These are phyloP conservation scores for Tubosaeta brunneosetosa DNA, from an alignment of 768 basidiomycete species.

Conservation along the genomic window DNA sequence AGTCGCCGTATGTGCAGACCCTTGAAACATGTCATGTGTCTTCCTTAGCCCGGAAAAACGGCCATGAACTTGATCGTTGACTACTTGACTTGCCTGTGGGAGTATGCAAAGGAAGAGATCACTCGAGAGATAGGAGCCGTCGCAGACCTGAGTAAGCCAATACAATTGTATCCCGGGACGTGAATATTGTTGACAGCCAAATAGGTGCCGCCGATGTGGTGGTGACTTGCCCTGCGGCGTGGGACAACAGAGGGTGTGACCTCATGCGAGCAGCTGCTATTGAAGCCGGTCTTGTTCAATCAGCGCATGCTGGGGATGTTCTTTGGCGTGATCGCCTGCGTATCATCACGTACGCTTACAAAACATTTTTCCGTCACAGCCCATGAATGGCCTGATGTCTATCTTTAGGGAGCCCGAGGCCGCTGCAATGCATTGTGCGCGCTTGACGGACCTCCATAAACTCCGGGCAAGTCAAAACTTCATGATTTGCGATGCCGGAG, in stretches of 20 bases:
- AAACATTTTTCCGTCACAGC: constrained; percentile 3
- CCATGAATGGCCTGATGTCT: constrained; percentile 1
- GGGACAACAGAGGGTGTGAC: constrained; percentile 82
- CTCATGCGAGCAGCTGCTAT: constrained; percentile 86
- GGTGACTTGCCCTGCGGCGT: constrained; percentile 85
- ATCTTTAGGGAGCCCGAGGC: constrained; percentile 63
- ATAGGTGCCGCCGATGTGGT: constrained; percentile 80
- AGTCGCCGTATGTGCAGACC: constrained; percentile 24
- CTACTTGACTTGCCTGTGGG: constrained; percentile 80
- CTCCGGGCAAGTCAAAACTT: constrained; percentile 79
- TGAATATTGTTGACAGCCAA: neutral
- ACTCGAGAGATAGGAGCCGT: constrained; percentile 84
- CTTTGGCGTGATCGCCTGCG: constrained; percentile 76
- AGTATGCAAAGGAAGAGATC: constrained; percentile 82
- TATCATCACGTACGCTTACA: constrained; percentile 61
- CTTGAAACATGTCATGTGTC: constrained; percentile 1
- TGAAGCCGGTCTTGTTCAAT: constrained; percentile 72
- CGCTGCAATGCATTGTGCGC: constrained; percentile 86
- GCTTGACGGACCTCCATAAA: constrained; percentile 74
- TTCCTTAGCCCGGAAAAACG: constrained; percentile 60
- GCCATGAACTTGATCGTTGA: constrained; percentile 79
- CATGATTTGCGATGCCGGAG: constrained; percentile 89
- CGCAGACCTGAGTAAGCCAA: constrained; percentile 68
- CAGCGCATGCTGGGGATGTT: constrained; percentile 61
- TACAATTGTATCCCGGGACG: neutral